Evolutionary conservation across 2,329 filamentous ascomycete genomes (phyloP).

Genomic region (Hysterium pulicare): DNA sequence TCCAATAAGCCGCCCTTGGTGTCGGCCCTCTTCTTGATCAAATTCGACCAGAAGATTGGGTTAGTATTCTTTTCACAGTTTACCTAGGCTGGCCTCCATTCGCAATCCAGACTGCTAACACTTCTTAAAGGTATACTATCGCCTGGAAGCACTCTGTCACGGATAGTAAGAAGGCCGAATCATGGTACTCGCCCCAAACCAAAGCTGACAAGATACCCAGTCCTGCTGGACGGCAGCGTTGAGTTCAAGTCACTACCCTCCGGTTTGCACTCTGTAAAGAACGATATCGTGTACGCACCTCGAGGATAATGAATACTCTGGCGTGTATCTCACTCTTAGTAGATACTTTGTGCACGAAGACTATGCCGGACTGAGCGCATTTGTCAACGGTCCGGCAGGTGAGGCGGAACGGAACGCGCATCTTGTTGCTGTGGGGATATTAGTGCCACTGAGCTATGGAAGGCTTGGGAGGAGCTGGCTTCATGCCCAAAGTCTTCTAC

Average conservation of each 20-base stretch:
- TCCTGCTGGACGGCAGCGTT: conserved; percentile 74
- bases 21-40: conserved; percentile 82
- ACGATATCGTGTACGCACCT: conserved; percentile 65
- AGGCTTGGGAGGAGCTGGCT: conserved; percentile 85
- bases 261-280: conserved; percentile 80
- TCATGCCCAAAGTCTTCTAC: conserved; percentile 73
- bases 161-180: conserved; percentile 61
- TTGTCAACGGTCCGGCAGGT: conserved; percentile 77
- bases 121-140: conserved; percentile 65
- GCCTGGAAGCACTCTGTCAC: conserved; percentile 75
- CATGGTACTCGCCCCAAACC: too few species aligned
- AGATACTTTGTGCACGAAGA: conserved; percentile 88
- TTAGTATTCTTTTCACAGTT: conserved; percentile 42
- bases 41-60: conserved; percentile 89
- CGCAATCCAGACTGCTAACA: conserved; percentile 7
- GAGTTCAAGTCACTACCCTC: conserved; percentile 97
- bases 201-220: conserved; percentile 28
- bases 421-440: conserved; percentile 86
- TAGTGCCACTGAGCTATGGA: conserved; percentile 83
- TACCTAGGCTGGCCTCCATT: conserved; percentile 14
- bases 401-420: conserved; percentile 80
- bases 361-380: conserved; percentile 87
- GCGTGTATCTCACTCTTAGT: conserved; percentile 4
- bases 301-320: neutral
- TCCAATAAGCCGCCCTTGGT: conserved; percentile 18